Evolutionary conservation across 169 alveolate genomes (phyloP), one percentile per base, ranked within the genome.

Genomic region (Neospora caninum): DNA sequence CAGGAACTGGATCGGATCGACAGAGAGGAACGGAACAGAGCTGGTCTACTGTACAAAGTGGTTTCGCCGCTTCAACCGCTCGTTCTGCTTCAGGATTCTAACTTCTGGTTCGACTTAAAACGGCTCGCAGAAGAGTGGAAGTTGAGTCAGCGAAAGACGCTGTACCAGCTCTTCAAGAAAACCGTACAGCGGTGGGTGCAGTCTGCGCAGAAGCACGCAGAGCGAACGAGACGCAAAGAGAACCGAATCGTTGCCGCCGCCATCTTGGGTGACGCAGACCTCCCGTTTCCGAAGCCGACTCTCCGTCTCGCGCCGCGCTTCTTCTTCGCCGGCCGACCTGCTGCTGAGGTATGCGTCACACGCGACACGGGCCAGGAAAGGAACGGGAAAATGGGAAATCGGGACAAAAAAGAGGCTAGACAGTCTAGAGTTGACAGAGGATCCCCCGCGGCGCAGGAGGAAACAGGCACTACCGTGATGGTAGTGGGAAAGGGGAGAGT

Each of bases 321-420:
- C 64, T 82, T 82, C 89, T 82, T 42, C 89, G 9, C 25, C 69
- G 89, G 89, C 13, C 2, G 89, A 43, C 89, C 89, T 13, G 89
- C 89, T 22, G 89, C 89, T 0, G 89, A 82, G 89, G 89, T 82
- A 42, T 9, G 69, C 34, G 53, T 70, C 25, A n/a, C 45, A 16
- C 86, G 27, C 27, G 20, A 18, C 39, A 78, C 86, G 45, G 27
- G 73, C 73, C 27, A n/a, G n/a, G n/a, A n/a, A n/a, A 49, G 58
- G 58, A 49, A 49, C 22, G 58, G 22, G 58, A 7, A 13, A 4
- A 7, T 4, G 13, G 58, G 58, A 13, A 49, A 7, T 49, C 58
- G 58, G 4, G 58, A 49, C 22, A 13, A 13, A 13, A 13, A 49
- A 49, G 58, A 13, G 58, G 13, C 13, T 7, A 64, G 73, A 22